Evolutionary conservation across 2,329 filamentous ascomycete species (phyloP).

Genomic region (Penicillium janthinellum): DNA sequence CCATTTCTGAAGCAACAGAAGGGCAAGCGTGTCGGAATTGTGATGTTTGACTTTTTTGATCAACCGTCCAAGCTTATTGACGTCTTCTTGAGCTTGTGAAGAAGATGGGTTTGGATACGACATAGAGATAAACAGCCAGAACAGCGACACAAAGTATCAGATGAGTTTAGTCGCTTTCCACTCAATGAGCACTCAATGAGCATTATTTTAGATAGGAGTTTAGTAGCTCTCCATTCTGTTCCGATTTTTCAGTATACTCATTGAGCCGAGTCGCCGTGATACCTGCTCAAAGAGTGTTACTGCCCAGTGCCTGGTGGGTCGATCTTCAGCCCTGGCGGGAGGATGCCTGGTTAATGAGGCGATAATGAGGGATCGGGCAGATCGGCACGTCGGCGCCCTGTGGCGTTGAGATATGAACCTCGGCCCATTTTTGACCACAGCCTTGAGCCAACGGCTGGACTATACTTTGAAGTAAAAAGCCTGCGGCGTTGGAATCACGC

Average conservation of each 20-base stretch:
- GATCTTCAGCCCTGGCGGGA: not conserved
- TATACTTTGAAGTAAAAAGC: not conserved
- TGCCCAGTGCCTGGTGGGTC: not conserved
- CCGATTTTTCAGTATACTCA: too few relatives aligned
- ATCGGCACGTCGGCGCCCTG: not conserved
- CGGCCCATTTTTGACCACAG: not conserved
- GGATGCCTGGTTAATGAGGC: not conserved
- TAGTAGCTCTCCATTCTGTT: not conserved
- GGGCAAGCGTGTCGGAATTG: slow-evolving; percentile 53
- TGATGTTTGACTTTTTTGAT: slow-evolving; percentile 57
- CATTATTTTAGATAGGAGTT: not conserved
- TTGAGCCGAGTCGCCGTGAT: too few relatives aligned
- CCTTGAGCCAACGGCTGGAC: not conserved
- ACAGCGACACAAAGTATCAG: too few relatives aligned
- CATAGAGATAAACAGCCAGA: not conserved
- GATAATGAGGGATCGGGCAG: not conserved
- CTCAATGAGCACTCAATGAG: not conserved
- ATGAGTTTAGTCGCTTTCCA: too few relatives aligned
- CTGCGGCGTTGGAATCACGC: not conserved
- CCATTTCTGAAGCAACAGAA: slow-evolving; percentile 39
- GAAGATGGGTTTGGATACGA: not conserved
- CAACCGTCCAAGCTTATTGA: slow-evolving; percentile 46
- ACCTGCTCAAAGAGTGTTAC: too few relatives aligned
- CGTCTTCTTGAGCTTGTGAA: slow-evolving; percentile 37
- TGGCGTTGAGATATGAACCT: not conserved